Conservation (phyloP, 106 monocot genomes). For the Posidonia australis region DNA sequence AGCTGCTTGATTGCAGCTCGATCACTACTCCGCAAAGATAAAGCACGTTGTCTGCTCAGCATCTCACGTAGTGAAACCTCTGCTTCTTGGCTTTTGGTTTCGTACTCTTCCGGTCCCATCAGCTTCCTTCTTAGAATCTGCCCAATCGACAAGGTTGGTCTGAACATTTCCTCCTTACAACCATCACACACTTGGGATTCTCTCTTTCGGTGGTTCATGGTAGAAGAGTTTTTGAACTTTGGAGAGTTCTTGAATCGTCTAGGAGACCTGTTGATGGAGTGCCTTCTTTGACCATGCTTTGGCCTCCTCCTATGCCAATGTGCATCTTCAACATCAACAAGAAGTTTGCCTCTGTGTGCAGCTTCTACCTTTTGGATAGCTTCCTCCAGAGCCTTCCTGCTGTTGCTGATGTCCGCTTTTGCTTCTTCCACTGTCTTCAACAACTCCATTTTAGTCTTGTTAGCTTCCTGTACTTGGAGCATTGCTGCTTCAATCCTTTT, state of each 20-base stretch:
- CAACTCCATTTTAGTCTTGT: conserved; percentile 32
- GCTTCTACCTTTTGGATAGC: conserved; percentile 41
- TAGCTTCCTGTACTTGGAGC: conserved; percentile 48
- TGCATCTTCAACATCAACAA: conserved; percentile 42
- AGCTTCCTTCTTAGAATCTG: conserved; percentile 80
- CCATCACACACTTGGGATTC: neutral
- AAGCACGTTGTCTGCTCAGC: conserved; percentile 27
- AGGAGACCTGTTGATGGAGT: conserved; percentile 12
- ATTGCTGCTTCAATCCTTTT: conserved; percentile 39
- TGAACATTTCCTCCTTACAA: neutral
- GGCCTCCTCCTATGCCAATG: conserved; percentile 50
- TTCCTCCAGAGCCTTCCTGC: conserved; percentile 45
- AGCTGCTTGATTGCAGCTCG: conserved; percentile 21
- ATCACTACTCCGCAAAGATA: conserved; percentile 16
- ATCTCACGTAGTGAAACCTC: conserved; percentile 67
- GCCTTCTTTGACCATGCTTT: conserved; percentile 30
- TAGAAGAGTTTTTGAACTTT: conserved; percentile 40
- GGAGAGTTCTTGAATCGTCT: neutral
- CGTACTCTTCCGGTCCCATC: conserved; percentile 32
- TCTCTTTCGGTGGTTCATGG: no score
- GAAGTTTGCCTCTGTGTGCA: conserved; percentile 34
- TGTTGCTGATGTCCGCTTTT: conserved; percentile 32
- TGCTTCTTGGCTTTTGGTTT: conserved; percentile 7
- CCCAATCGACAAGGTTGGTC: conserved; percentile 57
- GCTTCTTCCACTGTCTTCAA: conserved; percentile 49